phyloP scores from a whole-genome alignment of 257 asterid genomes.

The Nicotiana undulata region DNA sequence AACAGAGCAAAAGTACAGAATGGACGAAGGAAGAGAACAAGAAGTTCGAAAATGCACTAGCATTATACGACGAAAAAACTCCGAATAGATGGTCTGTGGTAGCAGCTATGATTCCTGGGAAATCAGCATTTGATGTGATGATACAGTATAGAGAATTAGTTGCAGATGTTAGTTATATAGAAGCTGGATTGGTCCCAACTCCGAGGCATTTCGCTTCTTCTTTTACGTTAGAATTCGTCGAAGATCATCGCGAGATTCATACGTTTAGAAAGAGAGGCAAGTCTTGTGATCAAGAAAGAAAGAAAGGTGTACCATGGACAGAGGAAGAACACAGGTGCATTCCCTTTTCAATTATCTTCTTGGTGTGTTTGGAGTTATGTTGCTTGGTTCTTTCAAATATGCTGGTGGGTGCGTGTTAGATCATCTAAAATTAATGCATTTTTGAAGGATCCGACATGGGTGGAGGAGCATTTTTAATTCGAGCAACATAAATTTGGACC shows the following conservation, averaged over 20 bases:
- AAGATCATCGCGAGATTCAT: constrained; percentile 30
- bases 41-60: constrained; percentile 69
- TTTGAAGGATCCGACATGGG: not conserved
- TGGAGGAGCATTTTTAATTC: not conserved
- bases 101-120: constrained; percentile 65
- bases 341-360: not conserved
- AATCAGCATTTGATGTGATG: constrained; percentile 64
- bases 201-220: constrained; percentile 49
- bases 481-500: not conserved
- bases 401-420: rapidly evolving
- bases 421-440: not conserved
- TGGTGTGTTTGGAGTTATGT: no score
- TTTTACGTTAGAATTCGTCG: constrained; percentile 36
- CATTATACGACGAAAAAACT: constrained; percentile 49
- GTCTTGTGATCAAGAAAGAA: constrained; percentile 53
- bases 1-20: constrained; percentile 20
- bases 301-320: constrained; percentile 83
- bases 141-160: constrained; percentile 54
- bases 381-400: not conserved
- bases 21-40: constrained; percentile 86
- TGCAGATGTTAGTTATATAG: constrained; percentile 66
- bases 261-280: constrained; percentile 44
- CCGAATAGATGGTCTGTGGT: constrained; percentile 68
- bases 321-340: constrained; percentile 64
- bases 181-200: constrained; percentile 61